Conservation (phyloP, 768 basidiomycete species). For the Crepidotus variabilis region DNA sequence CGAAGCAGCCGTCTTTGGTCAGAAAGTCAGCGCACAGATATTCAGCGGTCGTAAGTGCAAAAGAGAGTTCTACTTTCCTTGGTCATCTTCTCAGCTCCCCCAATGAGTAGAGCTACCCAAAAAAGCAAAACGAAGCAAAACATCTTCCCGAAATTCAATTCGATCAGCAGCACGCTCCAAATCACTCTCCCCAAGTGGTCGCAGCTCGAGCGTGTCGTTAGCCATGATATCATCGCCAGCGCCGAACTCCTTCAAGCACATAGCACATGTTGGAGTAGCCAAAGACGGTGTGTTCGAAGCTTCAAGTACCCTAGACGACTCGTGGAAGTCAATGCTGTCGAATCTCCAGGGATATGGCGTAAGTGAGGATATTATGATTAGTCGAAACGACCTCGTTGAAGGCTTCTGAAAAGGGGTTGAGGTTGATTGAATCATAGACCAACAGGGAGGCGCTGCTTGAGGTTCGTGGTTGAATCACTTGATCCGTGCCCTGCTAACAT, state of each 20-base stretch:
- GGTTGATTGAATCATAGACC: conserved; percentile 14
- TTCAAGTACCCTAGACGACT: conserved; percentile 47
- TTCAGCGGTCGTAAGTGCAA: conserved; percentile 22
- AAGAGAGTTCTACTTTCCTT: conserved; percentile 2
- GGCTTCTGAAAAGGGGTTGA: conserved; percentile 30
- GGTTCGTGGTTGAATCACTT: not conserved
- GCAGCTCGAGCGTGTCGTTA: conserved; percentile 23
- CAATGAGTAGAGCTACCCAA: conserved; percentile 12
- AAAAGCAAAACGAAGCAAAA: conserved; percentile 33
- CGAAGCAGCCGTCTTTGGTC: conserved; percentile 39
- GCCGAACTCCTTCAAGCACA: conserved; percentile 61
- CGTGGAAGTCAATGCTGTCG: conserved; percentile 45
- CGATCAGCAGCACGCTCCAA: conserved; percentile 22
- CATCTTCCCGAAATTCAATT: not conserved
- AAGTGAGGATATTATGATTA: conserved; percentile 20
- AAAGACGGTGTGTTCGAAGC: conserved; percentile 47
- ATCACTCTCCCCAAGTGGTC: conserved; percentile 11
- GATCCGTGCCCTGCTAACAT: not conserved
- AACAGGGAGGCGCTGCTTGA: conserved; percentile 11
- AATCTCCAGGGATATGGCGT: conserved; percentile 28
- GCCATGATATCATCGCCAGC: conserved; percentile 55
- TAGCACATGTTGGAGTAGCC: conserved; percentile 61
- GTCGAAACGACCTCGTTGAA: conserved; percentile 27
- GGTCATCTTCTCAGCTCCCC: conserved; percentile 10
- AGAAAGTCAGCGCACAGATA: conserved; percentile 30